Evolutionary conservation across 73 alveolate species (phyloP).

Genomic region (Paraurostyla sp.): DNA sequence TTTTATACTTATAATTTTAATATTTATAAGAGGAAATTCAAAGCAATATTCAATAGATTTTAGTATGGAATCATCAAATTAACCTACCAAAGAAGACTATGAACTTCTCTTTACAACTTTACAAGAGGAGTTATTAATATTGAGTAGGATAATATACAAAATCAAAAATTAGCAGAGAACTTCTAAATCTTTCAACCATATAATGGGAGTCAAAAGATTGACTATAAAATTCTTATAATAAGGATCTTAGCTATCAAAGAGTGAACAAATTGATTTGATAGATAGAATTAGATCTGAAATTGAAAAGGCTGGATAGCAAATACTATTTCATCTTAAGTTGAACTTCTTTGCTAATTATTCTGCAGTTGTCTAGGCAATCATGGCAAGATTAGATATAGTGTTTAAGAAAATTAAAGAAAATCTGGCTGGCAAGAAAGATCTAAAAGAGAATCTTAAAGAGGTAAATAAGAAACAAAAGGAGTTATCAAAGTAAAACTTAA

Average conservation of each 20-base stretch:
- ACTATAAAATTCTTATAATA: neutral
- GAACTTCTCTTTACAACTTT: neutral
- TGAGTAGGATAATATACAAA: constrained; percentile 13
- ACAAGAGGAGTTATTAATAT: neutral
- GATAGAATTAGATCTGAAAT: neutral
- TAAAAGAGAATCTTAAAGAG: neutral
- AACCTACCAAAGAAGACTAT: no score
- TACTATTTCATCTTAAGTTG: neutral
- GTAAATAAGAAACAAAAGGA: neutral
- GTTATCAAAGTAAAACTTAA: no score
- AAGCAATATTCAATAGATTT: no score
- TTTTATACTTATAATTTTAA: constrained; percentile 4
- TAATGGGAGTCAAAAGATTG: constrained; percentile 1
- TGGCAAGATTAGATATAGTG: neutral
- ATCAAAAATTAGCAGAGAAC: constrained; percentile 16
- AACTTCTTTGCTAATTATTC: constrained; percentile 42
- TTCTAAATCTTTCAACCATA: constrained; percentile 22
- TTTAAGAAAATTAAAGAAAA: neutral
- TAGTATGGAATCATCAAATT: no score
- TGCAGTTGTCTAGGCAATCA: neutral
- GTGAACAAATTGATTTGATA: neutral
- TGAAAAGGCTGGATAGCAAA: constrained; percentile 9
- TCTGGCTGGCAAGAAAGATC: no score
- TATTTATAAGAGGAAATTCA: no score
- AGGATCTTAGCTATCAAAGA: neutral